phyloP scores from a whole-genome alignment of 192 early-diverging fungal genomes.

The Linderina pennispora region DNA sequence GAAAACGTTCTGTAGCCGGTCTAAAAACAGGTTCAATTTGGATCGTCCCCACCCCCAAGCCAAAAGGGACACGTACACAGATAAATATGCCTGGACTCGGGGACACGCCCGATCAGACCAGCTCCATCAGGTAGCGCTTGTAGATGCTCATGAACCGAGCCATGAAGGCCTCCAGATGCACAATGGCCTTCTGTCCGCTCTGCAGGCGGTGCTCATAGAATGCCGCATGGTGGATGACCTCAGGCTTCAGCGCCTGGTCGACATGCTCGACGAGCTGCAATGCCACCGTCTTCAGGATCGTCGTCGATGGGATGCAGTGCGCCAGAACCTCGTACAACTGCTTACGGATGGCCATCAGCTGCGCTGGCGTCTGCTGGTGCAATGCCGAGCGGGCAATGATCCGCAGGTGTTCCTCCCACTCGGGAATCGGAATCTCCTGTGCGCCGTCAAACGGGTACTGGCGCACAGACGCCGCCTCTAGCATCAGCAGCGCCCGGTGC shows the following conservation, averaged over 20 bases:
- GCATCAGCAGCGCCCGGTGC: conserved; percentile 82
- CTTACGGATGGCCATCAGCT: conserved; percentile 63
- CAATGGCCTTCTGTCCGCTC: conserved; percentile 83
- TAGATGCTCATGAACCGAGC: conserved; percentile 90
- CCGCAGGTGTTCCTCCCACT: conserved; percentile 84
- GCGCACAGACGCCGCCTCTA: conserved; percentile 74
- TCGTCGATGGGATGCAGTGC: conserved; percentile 82
- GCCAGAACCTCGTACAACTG: conserved; percentile 82
- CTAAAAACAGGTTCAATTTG: too few relatives aligned
- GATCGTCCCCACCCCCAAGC: too few relatives aligned
- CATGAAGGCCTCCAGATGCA: conserved; percentile 93
- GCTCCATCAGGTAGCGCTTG: conserved; percentile 61
- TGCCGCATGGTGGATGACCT: conserved; percentile 70
- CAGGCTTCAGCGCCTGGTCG: conserved; percentile 59
- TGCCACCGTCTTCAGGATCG: conserved; percentile 76
- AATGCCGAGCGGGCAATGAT: conserved; percentile 65
- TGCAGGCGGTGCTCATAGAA: conserved; percentile 86
- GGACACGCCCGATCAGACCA: conserved; percentile 8
- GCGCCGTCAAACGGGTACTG: conserved; percentile 51
- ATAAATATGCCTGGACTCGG: too few relatives aligned
- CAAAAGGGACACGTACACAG: too few relatives aligned
- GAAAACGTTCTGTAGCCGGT: too few relatives aligned
- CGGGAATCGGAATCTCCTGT: conserved; percentile 62
- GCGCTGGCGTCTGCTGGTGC: conserved; percentile 67
- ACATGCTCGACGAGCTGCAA: conserved; percentile 66